phyloP scores from a whole-genome alignment of 208 protist genomes.

The Trypanosoma boissoni region DNA sequence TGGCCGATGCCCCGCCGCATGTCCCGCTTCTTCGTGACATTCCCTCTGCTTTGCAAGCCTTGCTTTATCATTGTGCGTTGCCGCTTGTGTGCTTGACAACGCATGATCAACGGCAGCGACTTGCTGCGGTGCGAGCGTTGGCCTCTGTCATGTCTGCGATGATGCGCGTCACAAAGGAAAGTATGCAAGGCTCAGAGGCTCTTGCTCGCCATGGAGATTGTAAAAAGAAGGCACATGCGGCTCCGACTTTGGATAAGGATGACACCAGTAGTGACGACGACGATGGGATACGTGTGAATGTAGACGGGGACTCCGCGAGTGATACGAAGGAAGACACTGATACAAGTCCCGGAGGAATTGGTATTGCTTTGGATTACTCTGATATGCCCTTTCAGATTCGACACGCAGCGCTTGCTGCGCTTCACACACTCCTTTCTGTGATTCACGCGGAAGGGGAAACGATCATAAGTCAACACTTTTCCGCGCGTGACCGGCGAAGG shows the following conservation, averaged over 20 bases:
- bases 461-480: conserved; percentile 22
- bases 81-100: conserved; percentile 42
- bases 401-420: conserved; percentile 13
- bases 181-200: too few species aligned
- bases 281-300: background rate
- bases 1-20: background rate
- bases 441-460: conserved; percentile 12
- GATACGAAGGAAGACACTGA: too few species aligned
- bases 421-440: conserved; percentile 17
- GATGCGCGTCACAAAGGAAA: conserved; percentile 5
- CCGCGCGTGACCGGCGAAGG: conserved; percentile 11
- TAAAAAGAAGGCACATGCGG: too few species aligned
- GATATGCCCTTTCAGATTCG: conserved; percentile 14
- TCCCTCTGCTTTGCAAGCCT: conserved; percentile 29
- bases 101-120: conserved; percentile 34
- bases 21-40: conserved; percentile 19
- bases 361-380: background rate
- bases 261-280: background rate
- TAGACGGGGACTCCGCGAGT: background rate
- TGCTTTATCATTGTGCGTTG: conserved; percentile 39
- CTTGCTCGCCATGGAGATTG: too few species aligned
- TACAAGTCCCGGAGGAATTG: too few species aligned
- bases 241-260: too few species aligned
- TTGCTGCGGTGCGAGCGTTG: conserved; percentile 21
- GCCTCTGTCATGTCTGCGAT: conserved; percentile 20